Percentiles rank a stretch among this genome's conserved stretches.
phyloP scores from a whole-genome alignment of 768 basidiomycete species.

The Agaricus blazei region DNA sequence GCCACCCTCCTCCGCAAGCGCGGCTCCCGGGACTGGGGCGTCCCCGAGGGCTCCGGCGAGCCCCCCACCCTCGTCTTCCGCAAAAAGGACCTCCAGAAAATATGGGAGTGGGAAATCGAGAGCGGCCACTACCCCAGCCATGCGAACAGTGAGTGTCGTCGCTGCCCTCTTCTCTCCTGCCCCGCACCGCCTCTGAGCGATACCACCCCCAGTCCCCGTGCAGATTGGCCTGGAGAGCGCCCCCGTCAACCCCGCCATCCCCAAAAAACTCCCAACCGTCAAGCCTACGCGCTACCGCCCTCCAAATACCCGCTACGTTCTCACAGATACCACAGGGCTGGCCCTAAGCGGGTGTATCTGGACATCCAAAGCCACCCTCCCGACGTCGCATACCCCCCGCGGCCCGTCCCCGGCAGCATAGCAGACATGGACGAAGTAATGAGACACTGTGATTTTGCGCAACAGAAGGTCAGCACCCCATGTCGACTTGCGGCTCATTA shows the following conservation, averaged over 20 bases:
- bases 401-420: constrained; percentile 77
- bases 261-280: constrained; percentile 38
- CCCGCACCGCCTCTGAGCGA: not conserved
- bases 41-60: constrained; percentile 28
- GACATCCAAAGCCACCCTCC: constrained; percentile 57
- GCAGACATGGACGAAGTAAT: constrained; percentile 85
- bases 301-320: constrained; percentile 34
- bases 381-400: constrained; percentile 73
- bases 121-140: constrained; percentile 86
- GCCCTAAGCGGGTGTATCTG: constrained; percentile 72
- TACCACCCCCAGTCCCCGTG: constrained; percentile 46
- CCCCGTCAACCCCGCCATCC: constrained; percentile 66
- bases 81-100: constrained; percentile 68
- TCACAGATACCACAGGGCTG: constrained; percentile 53
- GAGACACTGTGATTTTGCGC: constrained; percentile 81
- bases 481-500: constrained; percentile 1
- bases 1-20: constrained; percentile 13
- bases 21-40: constrained; percentile 24
- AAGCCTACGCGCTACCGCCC: constrained; percentile 48
- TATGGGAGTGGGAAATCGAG: constrained; percentile 93
- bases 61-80: constrained; percentile 67
- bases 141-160: constrained; percentile 48
- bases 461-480: constrained; percentile 48
- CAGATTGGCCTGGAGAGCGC: constrained; percentile 50
- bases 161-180: constrained; percentile 1